A percentile compares a stretch with the other conserved stretches of the same genome.
phyloP scores from a whole-genome alignment of 257 asterid species.

The Solanum corneliomulleri region DNA sequence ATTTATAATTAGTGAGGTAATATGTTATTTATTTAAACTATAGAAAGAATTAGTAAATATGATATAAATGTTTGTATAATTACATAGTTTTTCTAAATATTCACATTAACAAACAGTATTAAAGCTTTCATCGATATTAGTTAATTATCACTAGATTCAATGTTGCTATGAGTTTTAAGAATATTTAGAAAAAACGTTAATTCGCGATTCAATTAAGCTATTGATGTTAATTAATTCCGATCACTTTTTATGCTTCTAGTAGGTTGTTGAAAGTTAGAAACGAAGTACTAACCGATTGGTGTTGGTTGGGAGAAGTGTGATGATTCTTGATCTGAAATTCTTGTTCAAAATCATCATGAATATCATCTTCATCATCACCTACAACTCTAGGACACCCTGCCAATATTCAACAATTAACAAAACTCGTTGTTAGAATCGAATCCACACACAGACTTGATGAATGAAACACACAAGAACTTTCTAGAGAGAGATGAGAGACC shows the following conservation, averaged over 20 bases:
- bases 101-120: too few relatives aligned
- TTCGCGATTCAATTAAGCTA: too few relatives aligned
- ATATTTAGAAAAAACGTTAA: too few relatives aligned
- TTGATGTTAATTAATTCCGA: too few relatives aligned
- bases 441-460: too few relatives aligned
- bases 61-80: not conserved
- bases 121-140: rapidly evolving
- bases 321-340: constrained; percentile 42
- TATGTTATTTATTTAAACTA: too few relatives aligned
- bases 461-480: too few relatives aligned
- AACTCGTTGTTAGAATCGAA: too few relatives aligned
- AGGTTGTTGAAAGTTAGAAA: not conserved
- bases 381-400: constrained; percentile 54
- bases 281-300: constrained; percentile 20
- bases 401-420: not conserved
- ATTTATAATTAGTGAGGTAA: too few relatives aligned
- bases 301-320: constrained; percentile 8
- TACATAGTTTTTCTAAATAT: too few relatives aligned
- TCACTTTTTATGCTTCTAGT: not conserved
- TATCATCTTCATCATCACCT: constrained; percentile 54
- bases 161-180: rapidly evolving
- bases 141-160: too few relatives aligned
- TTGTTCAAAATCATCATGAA: constrained; percentile 55
- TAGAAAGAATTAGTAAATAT: not conserved
- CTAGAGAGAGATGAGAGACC: too few relatives aligned